Conservation (phyloP, 2,329 filamentous ascomycete species). For the Alternaria triticina region DNA sequence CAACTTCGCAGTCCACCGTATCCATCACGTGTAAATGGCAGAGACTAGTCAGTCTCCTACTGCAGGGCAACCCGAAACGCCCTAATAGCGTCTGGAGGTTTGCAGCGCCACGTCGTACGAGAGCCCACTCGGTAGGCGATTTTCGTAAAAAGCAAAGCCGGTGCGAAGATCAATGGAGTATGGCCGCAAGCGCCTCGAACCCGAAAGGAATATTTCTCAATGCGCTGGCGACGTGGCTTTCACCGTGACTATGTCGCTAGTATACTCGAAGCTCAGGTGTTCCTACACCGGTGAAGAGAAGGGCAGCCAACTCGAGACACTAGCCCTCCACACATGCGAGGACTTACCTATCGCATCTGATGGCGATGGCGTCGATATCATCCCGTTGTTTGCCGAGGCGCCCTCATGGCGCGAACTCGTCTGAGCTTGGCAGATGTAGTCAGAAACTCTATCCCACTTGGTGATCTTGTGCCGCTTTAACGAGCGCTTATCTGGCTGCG, state of each 20-base stretch:
- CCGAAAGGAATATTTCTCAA: neutral
- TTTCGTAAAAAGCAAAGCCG: constrained; percentile 5
- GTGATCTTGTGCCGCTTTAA: constrained; percentile 5
- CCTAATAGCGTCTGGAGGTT: neutral
- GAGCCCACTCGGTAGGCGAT: neutral
- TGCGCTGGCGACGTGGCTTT: neutral
- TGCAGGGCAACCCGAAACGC: constrained; percentile 9
- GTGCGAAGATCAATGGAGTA: neutral
- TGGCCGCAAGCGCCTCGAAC: neutral
- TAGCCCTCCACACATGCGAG: neutral
- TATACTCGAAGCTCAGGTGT: neutral
- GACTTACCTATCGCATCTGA: neutral
- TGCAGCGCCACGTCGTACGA: constrained; percentile 6
- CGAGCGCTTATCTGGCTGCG: neutral
- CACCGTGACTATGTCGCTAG: neutral
- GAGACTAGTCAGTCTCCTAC: neutral
- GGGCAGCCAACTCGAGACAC: neutral
- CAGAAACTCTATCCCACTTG: neutral
- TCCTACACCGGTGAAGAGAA: neutral
- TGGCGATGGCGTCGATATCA: neutral
- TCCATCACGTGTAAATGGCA: neutral
- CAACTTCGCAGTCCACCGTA: neutral
- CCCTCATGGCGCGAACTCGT: neutral
- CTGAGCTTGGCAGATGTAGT: constrained; percentile 5
- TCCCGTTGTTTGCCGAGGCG: neutral